phyloP scores from a whole-genome alignment of 2,329 filamentous ascomycete species.

The Claviceps capensis region DNA sequence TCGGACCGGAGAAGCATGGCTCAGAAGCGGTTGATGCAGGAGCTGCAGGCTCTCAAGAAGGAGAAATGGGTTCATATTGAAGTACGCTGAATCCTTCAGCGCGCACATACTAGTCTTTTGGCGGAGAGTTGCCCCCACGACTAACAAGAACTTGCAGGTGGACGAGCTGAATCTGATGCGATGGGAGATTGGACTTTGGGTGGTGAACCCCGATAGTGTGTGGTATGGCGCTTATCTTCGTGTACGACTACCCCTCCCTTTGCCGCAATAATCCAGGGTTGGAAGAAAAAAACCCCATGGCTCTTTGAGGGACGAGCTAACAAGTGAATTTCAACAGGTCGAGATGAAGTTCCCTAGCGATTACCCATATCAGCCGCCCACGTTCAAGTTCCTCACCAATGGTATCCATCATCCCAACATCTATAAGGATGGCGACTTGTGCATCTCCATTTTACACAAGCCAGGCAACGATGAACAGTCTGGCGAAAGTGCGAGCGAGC shows the following conservation, averaged over 20 bases:
- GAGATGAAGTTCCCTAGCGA: conserved; percentile 78
- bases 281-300: neutral
- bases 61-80: conserved; percentile 93
- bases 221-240: conserved; percentile 92
- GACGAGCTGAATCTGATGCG: conserved; percentile 72
- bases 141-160: conserved; percentile 33
- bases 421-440: conserved; percentile 78
- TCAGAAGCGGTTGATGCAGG: conserved; percentile 74
- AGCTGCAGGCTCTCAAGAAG: conserved; percentile 67
- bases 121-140: neutral
- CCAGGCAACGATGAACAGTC: conserved; percentile 89
- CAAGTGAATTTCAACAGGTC: conserved; percentile 32
- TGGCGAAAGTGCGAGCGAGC: conserved; percentile 76
- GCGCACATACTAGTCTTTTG: neutral
- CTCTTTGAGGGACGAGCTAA: neutral
- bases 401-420: conserved; percentile 89
- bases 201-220: conserved; percentile 80
- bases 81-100: conserved; percentile 31
- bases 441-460: conserved; percentile 90
- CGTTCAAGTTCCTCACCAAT: conserved; percentile 65
- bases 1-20: conserved; percentile 21
- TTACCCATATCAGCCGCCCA: conserved; percentile 81
- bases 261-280: conserved; percentile 4
- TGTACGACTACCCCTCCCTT: conserved; percentile 19
- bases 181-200: conserved; percentile 81